Base-by-base conservation (phyloP, 2,329 filamentous ascomycete species). In the Fusarium compactum region DNA sequence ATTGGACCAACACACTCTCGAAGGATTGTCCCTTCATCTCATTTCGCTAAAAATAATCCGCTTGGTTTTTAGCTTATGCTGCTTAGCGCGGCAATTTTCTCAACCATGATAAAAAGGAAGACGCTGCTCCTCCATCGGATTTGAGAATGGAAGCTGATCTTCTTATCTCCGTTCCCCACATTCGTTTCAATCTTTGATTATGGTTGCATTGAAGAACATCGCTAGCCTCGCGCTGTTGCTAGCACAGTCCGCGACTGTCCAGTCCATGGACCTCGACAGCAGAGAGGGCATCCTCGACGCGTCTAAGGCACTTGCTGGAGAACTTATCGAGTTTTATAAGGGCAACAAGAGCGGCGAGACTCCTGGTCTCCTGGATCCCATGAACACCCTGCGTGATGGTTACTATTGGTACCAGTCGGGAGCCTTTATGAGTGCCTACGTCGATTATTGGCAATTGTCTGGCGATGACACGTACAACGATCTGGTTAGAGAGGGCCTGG, bases 331-430 rank as follows among this genome's bases (percentile, higher is more conserved):
- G 16, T 84, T 83, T 70, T 88, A 87, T 76, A 78, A 82, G 34
- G 85, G 85, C 47, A 85, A 87, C 65, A 75, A 83, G 64, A 79
- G 83, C 0, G 86, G 86, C 30, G 77, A 82, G 65, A 84, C 82
- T 8, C 86, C 87, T 4, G 87, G 87, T 20, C 87, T 88, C 63
- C 77, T 89, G 3, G 48, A 64, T 11, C 18, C 14, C 16, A 9
- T 2, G 84, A 83, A 55, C 7, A 38, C 11, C 18, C 34, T 8
- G 22, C 30, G 30, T 11, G 45, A 59, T 41, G 82, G 85, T 65
- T 91, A 90, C 76, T 92, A 91, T 82, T 93, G 90, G 90, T 93
- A 90, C 88, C 88, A 93, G 75, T 89, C 88, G 6, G 88, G 89
- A 44, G 88, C 89, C 27, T 83, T 93, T 79, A 91, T 91, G 84